Evolutionary conservation across 768 basidiomycete genomes (phyloP).

Genomic region (Psilocybe azurescens): DNA sequence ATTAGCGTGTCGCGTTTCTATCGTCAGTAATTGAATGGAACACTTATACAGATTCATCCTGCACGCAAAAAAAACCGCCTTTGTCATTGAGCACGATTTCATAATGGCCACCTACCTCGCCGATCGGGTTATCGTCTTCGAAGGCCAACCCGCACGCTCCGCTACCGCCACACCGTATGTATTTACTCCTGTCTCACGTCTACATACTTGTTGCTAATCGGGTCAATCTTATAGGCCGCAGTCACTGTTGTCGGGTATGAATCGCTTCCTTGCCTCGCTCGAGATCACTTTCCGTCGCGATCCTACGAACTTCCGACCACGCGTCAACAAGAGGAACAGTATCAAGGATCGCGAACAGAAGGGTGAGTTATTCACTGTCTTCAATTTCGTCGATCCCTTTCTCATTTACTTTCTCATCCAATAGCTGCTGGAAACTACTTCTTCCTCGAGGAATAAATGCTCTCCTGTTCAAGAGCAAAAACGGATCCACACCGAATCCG

Average conservation of each 20-base stretch:
- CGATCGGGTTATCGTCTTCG: slow-evolving; percentile 94
- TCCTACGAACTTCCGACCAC: slow-evolving; percentile 91
- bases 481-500: neutral
- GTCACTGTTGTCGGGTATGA: slow-evolving; percentile 95
- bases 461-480: neutral
- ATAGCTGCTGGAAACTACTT: slow-evolving; percentile 86
- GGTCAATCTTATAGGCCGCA: slow-evolving; percentile 69
- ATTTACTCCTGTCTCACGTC: neutral
- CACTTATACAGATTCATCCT: slow-evolving; percentile 75
- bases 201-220: no score
- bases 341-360: slow-evolving; percentile 92
- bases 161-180: slow-evolving; percentile 89
- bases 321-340: slow-evolving; percentile 85
- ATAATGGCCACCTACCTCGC: slow-evolving; percentile 99
- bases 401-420: slow-evolving; percentile 6
- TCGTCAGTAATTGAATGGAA: neutral
- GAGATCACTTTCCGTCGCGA: slow-evolving; percentile 99
- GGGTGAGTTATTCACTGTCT: slow-evolving; percentile 45
- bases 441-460: slow-evolving; percentile 81
- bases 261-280: slow-evolving; percentile 92
- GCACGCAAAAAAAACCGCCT: slow-evolving; percentile 96
- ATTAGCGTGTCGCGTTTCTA: slow-evolving; percentile 10
- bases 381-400: slow-evolving; percentile 1
- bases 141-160: slow-evolving; percentile 82
- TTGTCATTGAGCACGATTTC: slow-evolving; percentile 99